These are phyloP conservation scores for Neoarthrinium moseri DNA, from an alignment of 2,329 filamentous ascomycete species.

Conservation along the genomic window DNA sequence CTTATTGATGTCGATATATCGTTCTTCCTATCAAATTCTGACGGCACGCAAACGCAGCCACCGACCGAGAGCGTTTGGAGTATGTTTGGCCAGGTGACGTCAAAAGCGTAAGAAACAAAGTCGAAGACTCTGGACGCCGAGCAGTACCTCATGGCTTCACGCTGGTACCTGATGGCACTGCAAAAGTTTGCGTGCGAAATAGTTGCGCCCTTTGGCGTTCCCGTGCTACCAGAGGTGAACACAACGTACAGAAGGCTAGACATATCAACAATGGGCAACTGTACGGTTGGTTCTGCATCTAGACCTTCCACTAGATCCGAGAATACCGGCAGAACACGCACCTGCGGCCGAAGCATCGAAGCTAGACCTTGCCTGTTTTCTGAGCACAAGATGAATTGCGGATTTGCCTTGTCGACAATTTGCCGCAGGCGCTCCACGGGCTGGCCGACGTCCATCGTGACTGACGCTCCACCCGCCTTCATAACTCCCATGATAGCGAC, in stretches of 20 bases:
- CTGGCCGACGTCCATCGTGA: not conserved
- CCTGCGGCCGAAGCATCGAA: too few relatives aligned
- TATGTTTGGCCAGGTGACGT: not conserved
- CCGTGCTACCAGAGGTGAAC: constrained; percentile 52
- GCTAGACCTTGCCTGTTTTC: too few relatives aligned
- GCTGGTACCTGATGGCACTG: constrained; percentile 9
- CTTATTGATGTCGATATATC: not conserved
- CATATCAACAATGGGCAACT: not conserved
- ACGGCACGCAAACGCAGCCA: constrained; percentile 36
- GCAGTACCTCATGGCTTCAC: constrained; percentile 11
- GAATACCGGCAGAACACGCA: too few relatives aligned
- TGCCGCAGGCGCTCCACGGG: not conserved
- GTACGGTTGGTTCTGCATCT: not conserved
- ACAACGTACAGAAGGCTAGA: constrained; percentile 17
- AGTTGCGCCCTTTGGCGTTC: constrained; percentile 47
- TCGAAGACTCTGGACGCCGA: constrained; percentile 15
- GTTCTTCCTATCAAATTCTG: constrained; percentile 29
- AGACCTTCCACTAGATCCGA: too few relatives aligned
- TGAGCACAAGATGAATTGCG: too few relatives aligned
- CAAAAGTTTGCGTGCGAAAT: constrained; percentile 18
- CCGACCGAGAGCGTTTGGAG: not conserved
- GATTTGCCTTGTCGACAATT: too few relatives aligned
- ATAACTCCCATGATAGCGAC: not conserved
- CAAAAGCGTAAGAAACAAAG: not conserved
- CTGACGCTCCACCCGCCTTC: constrained; percentile 1